These are phyloP conservation scores for Aspergillus proliferans DNA, from an alignment of 2,329 filamentous ascomycete genomes.

Conservation along the genomic window DNA sequence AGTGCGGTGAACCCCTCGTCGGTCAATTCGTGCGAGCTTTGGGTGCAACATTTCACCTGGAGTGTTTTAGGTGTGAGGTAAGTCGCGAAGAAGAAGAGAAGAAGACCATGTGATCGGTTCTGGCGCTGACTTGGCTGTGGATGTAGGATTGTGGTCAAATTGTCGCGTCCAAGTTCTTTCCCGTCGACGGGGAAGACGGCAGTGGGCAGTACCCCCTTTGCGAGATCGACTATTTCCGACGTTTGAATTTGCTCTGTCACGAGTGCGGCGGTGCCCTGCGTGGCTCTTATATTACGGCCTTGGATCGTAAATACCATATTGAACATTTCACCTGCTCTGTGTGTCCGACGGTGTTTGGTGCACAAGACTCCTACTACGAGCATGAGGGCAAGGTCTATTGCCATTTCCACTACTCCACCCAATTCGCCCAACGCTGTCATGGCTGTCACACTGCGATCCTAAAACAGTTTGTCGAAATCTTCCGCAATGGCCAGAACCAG, in stretches of 20 bases:
- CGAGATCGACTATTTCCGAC: conserved; percentile 94
- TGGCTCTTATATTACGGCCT: conserved; percentile 94
- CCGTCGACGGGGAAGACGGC: conserved; percentile 83
- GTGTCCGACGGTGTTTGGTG: conserved; percentile 95
- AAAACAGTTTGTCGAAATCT: conserved; percentile 99
- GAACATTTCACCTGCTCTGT: conserved; percentile 98
- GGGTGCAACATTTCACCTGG: conserved; percentile 89
- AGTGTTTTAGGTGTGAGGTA: conserved; percentile 97
- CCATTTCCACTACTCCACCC: conserved; percentile 97
- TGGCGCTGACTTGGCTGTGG: conserved; percentile 13
- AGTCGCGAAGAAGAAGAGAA: conserved; percentile 31
- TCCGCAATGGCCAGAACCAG: conserved; percentile 93
- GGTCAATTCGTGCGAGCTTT: conserved; percentile 94
- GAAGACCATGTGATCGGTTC: too few species aligned
- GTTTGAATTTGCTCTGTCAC: conserved; percentile 83
- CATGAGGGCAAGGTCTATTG: conserved; percentile 95
- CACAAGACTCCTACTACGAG: conserved; percentile 97
- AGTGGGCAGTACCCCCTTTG: conserved; percentile 84
- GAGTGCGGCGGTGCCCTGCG: conserved; percentile 87
- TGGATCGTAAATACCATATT: conserved; percentile 97
- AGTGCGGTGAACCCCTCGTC: conserved; percentile 79
- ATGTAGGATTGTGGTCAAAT: conserved; percentile 88
- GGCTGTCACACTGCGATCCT: conserved; percentile 95
- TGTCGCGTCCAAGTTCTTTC: conserved; percentile 98
- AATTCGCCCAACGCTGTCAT: conserved; percentile 92